phyloP scores from a whole-genome alignment of 2,329 filamentous ascomycete species.

The Colletotrichum euphorbiae region DNA sequence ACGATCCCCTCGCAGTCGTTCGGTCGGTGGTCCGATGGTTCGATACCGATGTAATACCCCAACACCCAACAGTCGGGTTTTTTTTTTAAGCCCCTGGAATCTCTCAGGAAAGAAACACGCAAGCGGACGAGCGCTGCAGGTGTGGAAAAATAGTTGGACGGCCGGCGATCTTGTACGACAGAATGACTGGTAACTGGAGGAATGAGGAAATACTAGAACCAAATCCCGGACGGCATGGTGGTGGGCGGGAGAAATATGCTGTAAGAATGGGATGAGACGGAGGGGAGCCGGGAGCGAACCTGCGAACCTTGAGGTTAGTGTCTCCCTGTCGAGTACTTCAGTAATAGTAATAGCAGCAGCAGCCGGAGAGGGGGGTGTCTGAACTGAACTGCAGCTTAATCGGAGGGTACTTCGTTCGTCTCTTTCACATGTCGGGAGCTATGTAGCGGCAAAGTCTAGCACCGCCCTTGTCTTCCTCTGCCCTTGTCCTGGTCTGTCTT shows the following conservation, averaged over 20 bases:
- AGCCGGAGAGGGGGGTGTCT: conserved; percentile 19
- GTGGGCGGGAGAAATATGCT: conserved; percentile 37
- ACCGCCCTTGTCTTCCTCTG: conserved; percentile 24
- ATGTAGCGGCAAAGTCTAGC: conserved; percentile 33
- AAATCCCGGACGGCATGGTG: conserved; percentile 31
- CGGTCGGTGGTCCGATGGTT: conserved; percentile 38
- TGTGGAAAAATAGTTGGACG: conserved; percentile 10
- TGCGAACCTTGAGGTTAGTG: conserved; percentile 36
- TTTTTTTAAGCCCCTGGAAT: conserved; percentile 15
- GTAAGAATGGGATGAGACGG: conserved; percentile 39
- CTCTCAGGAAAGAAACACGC: conserved; percentile 9
- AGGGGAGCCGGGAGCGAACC: conserved; percentile 39
- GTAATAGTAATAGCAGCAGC: not conserved
- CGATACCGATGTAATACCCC: conserved; percentile 30
- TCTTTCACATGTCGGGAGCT: conserved; percentile 37
- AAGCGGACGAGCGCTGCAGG: not conserved
- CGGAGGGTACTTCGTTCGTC: conserved; percentile 30
- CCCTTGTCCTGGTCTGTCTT: conserved; percentile 31
- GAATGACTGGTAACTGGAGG: conserved; percentile 29
- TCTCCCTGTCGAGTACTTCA: conserved; percentile 17
- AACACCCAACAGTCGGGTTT: conserved; percentile 20
- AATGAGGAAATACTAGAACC: conserved; percentile 32
- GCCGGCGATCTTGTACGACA: conserved; percentile 32
- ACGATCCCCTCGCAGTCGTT: conserved; percentile 34
- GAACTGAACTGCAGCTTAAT: conserved; percentile 21